phyloP scores from a whole-genome alignment of 257 asterid species.

The Solanum medicagineum region DNA sequence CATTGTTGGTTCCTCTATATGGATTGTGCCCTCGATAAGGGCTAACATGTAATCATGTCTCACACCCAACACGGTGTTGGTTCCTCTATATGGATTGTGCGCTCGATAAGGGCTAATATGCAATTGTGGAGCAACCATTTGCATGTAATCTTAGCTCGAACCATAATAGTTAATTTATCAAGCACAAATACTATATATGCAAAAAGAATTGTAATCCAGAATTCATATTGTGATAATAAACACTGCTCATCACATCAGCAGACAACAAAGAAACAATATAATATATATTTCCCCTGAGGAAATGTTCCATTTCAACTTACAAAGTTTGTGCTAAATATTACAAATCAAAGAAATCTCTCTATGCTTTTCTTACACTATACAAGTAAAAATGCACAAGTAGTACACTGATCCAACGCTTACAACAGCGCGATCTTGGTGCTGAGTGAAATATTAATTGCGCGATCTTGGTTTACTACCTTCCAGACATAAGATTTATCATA shows the following conservation, averaged over 20 bases:
- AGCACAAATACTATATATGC: neutral
- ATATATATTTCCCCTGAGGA: neutral
- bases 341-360: neutral
- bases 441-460: too few species aligned
- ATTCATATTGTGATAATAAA: neutral
- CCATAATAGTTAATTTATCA: neutral
- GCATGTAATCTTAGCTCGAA: neutral
- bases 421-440: neutral
- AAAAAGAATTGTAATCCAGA: neutral
- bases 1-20: neutral
- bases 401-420: neutral
- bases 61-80: neutral
- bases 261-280: neutral
- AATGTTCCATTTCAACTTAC: neutral
- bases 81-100: too few species aligned
- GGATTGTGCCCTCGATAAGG: too few species aligned
- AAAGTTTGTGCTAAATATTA: neutral
- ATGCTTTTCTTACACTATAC: neutral
- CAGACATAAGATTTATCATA: slow-evolving; percentile 58
- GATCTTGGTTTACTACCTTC: slow-evolving; percentile 30
- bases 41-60: neutral
- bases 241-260: neutral
- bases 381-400: slow-evolving; percentile 1
- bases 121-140: too few species aligned
- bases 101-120: neutral